A percentile compares a stretch with the other conserved stretches of the same genome.
These are phyloP conservation scores for Flaveria linearis DNA, from an alignment of 129 eudicot genomes.

Conservation along the genomic window DNA sequence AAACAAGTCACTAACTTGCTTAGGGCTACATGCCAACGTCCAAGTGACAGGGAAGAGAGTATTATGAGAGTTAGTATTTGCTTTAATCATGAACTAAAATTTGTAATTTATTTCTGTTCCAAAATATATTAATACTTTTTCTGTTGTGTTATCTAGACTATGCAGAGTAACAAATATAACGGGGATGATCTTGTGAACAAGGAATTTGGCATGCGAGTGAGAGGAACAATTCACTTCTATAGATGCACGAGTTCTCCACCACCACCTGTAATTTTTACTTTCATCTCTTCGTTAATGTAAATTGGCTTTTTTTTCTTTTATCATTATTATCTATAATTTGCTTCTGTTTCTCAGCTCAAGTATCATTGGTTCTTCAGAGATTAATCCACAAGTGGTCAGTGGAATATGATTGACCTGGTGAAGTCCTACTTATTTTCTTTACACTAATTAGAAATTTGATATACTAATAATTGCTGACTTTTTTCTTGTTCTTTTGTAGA, in stretches of 20 bases:
- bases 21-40: too few species aligned
- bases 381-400: constrained; percentile 65
- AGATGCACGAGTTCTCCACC: constrained; percentile 65
- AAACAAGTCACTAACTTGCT: too few species aligned
- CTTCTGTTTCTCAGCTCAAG: too few species aligned
- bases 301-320: background rate
- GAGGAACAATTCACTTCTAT: constrained; percentile 36
- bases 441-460: background rate
- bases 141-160: constrained; percentile 41
- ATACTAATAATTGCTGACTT: background rate
- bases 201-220: constrained; percentile 61
- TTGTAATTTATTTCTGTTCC: background rate
- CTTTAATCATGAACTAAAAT: background rate
- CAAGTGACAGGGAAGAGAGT: too few species aligned
- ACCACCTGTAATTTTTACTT: constrained; percentile 47
- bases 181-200: constrained; percentile 31
- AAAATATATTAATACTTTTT: background rate
- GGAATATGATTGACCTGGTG: constrained; percentile 90
- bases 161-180: constrained; percentile 40
- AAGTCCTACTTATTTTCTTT: background rate
- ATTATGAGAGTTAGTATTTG: too few species aligned
- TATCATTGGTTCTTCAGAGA: too few species aligned
- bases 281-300: background rate
- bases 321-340: too few species aligned
- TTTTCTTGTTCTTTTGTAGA: constrained; percentile 34